Evolutionary conservation across 1,284 basidiomycete genomes (phyloP), one percentile per base, ranked within the genome.

Genomic region (Naganishia sp.): DNA sequence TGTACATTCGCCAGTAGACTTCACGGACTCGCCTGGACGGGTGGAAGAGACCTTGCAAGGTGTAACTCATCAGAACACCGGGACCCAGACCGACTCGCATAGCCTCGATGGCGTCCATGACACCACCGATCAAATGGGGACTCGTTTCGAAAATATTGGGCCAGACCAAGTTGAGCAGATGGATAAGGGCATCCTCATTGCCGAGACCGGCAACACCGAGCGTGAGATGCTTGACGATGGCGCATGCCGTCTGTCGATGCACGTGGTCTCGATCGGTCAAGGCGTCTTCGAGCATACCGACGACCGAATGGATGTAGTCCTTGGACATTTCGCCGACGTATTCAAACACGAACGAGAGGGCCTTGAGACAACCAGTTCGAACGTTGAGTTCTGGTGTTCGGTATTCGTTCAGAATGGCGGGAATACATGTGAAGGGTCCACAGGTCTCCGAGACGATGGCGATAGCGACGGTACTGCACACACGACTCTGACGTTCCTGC

Each of bases 261-360:
- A 99, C 96, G 61, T 96, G 88, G 76, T 99, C 96, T 68, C 96
- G 90, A 78, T 99, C 96, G 18, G 94, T 99, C 60, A 99, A 84
- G 1, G 95, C 94, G 73, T 99, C 96, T 80, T 99, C 96, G 50
- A 99, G 86, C 85, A 97, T 94, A 13, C 93, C 94, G 63, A 98
- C 90, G 21, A 98, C 93, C 1, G 92, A 95, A 81, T 98, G 93
- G 75, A 90, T 90, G 78, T 99, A 99, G 82, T 97, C 96, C 45
- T 96, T 95, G 32, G 93, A 94, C 83, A 98, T 95, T 47, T 97
- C 96, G n/a, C 96, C 96, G 73, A 99, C 95, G 76, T 99, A 99
- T 83, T 99, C 96, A 76, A 99, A 99, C 67, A 99, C 90, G 84
- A 97, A 99, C 5, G 94, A 94, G 32, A 99, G 84, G 0, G 96